Evolutionary conservation across 139 green algal genomes (phyloP).

Genomic region (Haematococcus lacustris): DNA sequence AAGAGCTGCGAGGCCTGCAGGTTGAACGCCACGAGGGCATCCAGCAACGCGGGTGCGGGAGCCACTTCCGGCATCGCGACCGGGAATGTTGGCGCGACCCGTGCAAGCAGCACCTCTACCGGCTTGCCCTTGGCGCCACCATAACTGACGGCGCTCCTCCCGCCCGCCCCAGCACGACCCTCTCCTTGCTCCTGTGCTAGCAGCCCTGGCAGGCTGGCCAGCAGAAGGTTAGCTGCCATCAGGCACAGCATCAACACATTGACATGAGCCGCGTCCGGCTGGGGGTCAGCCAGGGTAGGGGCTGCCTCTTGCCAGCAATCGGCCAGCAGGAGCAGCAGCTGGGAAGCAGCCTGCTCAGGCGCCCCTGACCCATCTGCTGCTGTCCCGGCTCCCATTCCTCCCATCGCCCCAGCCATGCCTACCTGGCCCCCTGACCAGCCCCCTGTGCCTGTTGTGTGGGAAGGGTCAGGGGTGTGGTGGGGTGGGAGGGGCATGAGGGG

Average conservation of each 20-base stretch:
- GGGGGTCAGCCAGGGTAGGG: slow-evolving; percentile 30
- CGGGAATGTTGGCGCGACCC: slow-evolving; percentile 38
- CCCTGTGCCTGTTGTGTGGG: background rate
- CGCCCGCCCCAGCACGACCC: background rate
- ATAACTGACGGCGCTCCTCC: background rate
- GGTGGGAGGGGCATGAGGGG: background rate
- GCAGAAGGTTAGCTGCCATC: background rate
- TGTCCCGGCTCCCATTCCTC: background rate
- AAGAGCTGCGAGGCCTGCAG: slow-evolving; percentile 40
- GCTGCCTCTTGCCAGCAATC: slow-evolving; percentile 46
- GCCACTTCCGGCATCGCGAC: slow-evolving; percentile 13
- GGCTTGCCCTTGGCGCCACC: background rate
- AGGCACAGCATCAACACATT: slow-evolving; percentile 13
- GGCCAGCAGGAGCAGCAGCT: slow-evolving; percentile 36
- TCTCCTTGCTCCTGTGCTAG: background rate
- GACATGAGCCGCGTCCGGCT: slow-evolving; percentile 22
- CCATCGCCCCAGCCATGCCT: no score
- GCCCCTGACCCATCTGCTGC: background rate
- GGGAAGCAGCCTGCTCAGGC: background rate
- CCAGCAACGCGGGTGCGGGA: slow-evolving; percentile 7
- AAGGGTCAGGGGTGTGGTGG: background rate
- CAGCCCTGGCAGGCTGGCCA: background rate
- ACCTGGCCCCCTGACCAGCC: no score
- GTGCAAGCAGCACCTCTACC: slow-evolving; percentile 12
- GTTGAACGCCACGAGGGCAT: slow-evolving; percentile 49